Base-by-base conservation (phyloP, 371 early-diverging fungal genomes). In the Dichotomocladium elegans region DNA sequence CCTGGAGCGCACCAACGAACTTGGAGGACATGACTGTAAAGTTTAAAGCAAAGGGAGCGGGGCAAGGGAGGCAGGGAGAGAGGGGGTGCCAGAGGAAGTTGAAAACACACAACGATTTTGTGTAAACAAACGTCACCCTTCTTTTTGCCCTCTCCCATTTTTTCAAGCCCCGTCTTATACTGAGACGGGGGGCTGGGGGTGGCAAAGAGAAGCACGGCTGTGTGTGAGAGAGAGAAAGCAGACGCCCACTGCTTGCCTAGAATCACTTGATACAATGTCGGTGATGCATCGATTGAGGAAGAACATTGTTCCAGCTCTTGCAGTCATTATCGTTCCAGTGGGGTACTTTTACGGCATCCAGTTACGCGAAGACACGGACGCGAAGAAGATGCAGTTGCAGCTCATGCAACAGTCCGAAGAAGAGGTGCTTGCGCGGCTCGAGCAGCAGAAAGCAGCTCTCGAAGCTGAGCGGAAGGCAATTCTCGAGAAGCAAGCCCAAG, bases 311-410 rank as follows among this genome's bases (percentile, higher is more conserved):
- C 63, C 63, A 31, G 45, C 58, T 15, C 19, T 63, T 14, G 63
- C 58, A 5, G 58, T 63, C 10, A 22, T 58, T 19, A 58, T 51
- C 46, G 53, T 63, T 2, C 63, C 63, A 8, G 35, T 57, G 6
- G 63, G 63, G 3, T 63, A 63, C 30, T 63, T 57, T 46, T 21
- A 40, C n/a, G 63, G 63, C 19, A 49, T 63, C 10, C 57, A 57
- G 29, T 41, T 57, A 22, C 48, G 63, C 37, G 58, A 63, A 47
- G 35, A 53, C 21, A 42, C 19, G 21, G 63, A 62, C 31, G 41
- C 35, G 1, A 50, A 52, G 12, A 31, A 22, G 17, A 17, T 45
- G 22, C 21, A 40, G 24, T 19, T 14, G 7, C 47, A 45, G 53
- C 37, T 30, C 22, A 27, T 53, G 28, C 47, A 48, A 27, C 47